Conservation (phyloP, 257 asterid genomes). For the Linderniella brevidens region DNA sequence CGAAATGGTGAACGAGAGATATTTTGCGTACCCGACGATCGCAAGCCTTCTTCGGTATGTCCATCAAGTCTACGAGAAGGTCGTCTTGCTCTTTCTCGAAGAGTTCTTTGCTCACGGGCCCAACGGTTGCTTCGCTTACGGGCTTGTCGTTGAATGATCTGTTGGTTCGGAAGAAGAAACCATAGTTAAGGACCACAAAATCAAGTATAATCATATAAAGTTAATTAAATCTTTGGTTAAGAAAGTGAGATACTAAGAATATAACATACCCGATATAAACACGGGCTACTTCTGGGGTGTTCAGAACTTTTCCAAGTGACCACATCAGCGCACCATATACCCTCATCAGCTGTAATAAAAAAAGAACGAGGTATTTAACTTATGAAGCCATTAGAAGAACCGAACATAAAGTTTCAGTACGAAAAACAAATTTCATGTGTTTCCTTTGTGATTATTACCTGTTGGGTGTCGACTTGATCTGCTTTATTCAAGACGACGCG, state of each 20-base stretch:
- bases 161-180: background rate
- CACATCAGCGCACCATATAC: constrained; percentile 99
- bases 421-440: constrained; percentile 6
- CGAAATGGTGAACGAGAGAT: too few species aligned
- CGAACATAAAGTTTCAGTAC: background rate
- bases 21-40: constrained; percentile 61
- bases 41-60: constrained; percentile 90
- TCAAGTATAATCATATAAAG: too few species aligned
- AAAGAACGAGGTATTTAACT: constrained; percentile 1
- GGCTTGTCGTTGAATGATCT: constrained; percentile 90
- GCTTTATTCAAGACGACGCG: constrained; percentile 91
- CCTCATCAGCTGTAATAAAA: constrained; percentile 59
- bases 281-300: constrained; percentile 87
- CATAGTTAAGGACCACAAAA: background rate
- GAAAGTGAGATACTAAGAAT: background rate
- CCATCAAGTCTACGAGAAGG: constrained; percentile 72
- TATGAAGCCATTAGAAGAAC: background rate
- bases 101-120: constrained; percentile 72
- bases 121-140: constrained; percentile 39
- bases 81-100: constrained; percentile 94
- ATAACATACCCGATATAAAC: constrained; percentile 76
- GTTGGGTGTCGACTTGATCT: constrained; percentile 93
- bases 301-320: constrained; percentile 93
- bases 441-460: constrained; percentile 19
- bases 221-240: too few species aligned